Conservation (phyloP, 495 filamentous ascomycete genomes). For the Penicillium parvum region DNA sequence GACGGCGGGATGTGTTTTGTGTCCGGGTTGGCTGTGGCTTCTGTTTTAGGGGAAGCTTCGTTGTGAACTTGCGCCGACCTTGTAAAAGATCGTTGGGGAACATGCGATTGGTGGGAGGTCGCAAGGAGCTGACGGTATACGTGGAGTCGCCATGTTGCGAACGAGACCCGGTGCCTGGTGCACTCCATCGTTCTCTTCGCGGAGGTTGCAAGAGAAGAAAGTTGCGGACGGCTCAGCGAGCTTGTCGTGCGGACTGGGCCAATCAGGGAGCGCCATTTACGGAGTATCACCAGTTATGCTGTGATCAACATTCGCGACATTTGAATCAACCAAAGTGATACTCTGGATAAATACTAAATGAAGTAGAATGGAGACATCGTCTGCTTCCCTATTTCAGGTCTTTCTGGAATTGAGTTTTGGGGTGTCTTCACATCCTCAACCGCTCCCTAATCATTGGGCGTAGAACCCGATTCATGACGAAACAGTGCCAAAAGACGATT, state of each 20-base stretch:
- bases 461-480: too few relatives aligned
- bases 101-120: background rate
- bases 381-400: too few relatives aligned
- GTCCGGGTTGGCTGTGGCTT: background rate
- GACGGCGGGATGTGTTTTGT: slow-evolving; percentile 20
- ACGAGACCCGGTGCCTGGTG: slow-evolving; percentile 20
- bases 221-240: background rate
- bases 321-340: too few relatives aligned
- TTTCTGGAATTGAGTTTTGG: too few relatives aligned
- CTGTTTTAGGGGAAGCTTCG: slow-evolving; percentile 1
- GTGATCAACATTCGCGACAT: background rate
- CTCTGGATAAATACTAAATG: too few relatives aligned
- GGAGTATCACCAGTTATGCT: slow-evolving; percentile 2
- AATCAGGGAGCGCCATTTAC: slow-evolving; percentile 23
- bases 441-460: too few relatives aligned
- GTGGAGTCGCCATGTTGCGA: slow-evolving; percentile 34
- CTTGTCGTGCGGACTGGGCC: slow-evolving; percentile 7
- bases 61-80: slow-evolving; percentile 6
- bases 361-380: too few relatives aligned
- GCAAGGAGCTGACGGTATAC: slow-evolving; percentile 26
- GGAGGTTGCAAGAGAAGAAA: slow-evolving; percentile 1
- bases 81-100: slow-evolving; percentile 8
- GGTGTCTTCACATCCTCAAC: too few relatives aligned
- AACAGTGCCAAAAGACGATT: too few relatives aligned
- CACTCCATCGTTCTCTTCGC: slow-evolving; percentile 30